A percentile compares a stretch with the other conserved stretches of the same genome.
Evolutionary conservation across 2,329 filamentous ascomycete genomes (phyloP).

Genomic region (Pseudocercospora fijiensis): DNA sequence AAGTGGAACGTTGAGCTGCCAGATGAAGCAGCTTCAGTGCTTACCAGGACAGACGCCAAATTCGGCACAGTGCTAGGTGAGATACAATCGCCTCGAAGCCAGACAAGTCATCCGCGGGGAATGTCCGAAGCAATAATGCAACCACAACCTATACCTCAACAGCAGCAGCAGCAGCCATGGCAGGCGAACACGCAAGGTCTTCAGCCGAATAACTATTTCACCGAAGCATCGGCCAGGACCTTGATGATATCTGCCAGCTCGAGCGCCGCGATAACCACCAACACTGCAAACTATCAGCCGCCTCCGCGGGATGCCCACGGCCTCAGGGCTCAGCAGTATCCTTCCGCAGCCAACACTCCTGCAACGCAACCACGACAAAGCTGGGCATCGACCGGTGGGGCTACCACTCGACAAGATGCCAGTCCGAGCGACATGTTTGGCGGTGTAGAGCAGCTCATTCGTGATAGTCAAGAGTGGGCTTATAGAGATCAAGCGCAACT

Average conservation of each 20-base stretch:
- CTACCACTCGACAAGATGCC: conserved; percentile 33
- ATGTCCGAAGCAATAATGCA: conserved; percentile 17
- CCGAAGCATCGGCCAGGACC: neutral
- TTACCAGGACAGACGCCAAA: conserved; percentile 75
- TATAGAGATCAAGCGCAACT: conserved; percentile 62
- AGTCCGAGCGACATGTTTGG: conserved; percentile 58
- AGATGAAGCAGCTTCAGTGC: conserved; percentile 72
- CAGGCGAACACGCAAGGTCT: neutral
- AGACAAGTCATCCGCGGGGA: conserved; percentile 9
- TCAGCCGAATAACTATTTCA: neutral
- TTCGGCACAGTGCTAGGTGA: conserved; percentile 70
- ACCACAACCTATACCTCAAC: conserved; percentile 7
- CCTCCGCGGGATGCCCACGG: conserved; percentile 28
- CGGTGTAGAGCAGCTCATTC: conserved; percentile 59
- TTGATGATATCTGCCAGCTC: neutral
- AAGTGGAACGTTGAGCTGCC: conserved; percentile 89
- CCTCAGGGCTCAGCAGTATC: conserved; percentile 30
- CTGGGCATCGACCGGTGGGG: conserved; percentile 8
- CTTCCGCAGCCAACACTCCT: conserved; percentile 26
- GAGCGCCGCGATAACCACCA: conserved; percentile 15
- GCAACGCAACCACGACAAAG: conserved; percentile 15
- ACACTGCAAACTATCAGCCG: conserved; percentile 21
- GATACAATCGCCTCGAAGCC: conserved; percentile 51
- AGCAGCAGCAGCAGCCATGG: conserved; percentile 14
- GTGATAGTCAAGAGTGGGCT: conserved; percentile 63